A percentile compares a stretch with the other conserved stretches of the same genome.
Conservation (phyloP, 805 yeast genomes). For the Ogataea salicorniae region DNA sequence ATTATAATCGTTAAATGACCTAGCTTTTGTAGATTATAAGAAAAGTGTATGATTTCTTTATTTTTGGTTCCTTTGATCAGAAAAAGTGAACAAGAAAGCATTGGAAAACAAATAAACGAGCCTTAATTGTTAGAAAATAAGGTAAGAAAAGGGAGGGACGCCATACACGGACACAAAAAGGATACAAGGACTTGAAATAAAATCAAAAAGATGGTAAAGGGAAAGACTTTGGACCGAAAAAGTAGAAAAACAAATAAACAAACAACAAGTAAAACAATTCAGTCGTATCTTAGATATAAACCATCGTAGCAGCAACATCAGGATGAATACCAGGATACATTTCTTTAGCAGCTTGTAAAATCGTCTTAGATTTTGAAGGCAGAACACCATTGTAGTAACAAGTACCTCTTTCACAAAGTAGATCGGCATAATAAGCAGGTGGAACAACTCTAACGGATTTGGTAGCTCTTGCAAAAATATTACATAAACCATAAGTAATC, state of each 20-base stretch:
- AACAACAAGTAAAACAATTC: background rate
- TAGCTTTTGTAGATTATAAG: too few species aligned
- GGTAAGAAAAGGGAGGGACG: too few species aligned
- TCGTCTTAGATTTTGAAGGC: slow-evolving; percentile 5
- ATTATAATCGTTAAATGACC: too few species aligned
- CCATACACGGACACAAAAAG: background rate
- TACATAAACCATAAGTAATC: slow-evolving; percentile 27
- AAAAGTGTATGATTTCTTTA: too few species aligned
- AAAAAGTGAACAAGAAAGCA: too few species aligned
- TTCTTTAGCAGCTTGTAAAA: slow-evolving; percentile 15
- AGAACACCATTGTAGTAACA: slow-evolving; percentile 14
- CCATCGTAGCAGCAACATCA: slow-evolving; percentile 16
- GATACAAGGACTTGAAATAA: too few species aligned
- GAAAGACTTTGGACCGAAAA: too few species aligned
- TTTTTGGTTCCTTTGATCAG: too few species aligned
- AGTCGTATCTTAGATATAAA: slow-evolving; percentile 9
- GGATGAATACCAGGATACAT: slow-evolving; percentile 15
- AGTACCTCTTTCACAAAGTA: slow-evolving; percentile 28
- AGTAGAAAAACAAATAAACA: background rate
- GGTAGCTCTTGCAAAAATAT: slow-evolving; percentile 28
- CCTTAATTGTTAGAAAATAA: too few species aligned
- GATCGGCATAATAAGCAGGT: slow-evolving; percentile 29
- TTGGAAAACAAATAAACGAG: too few species aligned
- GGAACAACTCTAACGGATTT: slow-evolving; percentile 30
- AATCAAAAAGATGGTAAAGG: too few species aligned